A percentile compares a stretch with the other conserved stretches of the same genome.
phyloP scores from a whole-genome alignment of 1,284 basidiomycete species.

The Fomes fomentarius region DNA sequence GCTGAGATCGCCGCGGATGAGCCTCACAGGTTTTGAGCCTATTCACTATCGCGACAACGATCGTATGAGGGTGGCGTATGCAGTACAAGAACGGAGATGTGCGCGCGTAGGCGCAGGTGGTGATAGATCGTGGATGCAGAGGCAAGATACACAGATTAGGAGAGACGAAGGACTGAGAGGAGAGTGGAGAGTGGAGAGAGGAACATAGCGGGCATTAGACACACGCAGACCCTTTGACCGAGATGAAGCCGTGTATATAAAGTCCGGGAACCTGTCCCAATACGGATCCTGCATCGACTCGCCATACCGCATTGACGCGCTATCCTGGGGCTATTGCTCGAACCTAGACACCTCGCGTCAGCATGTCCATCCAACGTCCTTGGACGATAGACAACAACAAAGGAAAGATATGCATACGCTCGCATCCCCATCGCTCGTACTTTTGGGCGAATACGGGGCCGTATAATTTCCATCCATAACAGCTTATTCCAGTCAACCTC shows the following conservation, averaged over 20 bases:
- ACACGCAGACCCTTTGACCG: no score
- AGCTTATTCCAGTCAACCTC: constrained; percentile 96
- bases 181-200: no score
- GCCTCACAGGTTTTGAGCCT: no score
- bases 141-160: no score
- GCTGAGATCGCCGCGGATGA: no score
- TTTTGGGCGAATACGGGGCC: constrained; percentile 94
- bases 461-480: constrained; percentile 86
- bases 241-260: constrained; percentile 52
- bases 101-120: no score
- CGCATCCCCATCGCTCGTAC: constrained; percentile 84
- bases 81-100: no score
- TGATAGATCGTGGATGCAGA: no score
- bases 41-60: no score
- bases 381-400: background rate
- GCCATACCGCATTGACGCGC: constrained; percentile 62
- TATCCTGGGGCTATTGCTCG: constrained; percentile 76
- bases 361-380: background rate
- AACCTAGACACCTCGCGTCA: constrained; percentile 50
- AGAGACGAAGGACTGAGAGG: no score
- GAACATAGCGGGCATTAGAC: no score
- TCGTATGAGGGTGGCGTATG: no score
- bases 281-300: constrained; percentile 55
- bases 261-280: constrained; percentile 65
- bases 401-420: constrained; percentile 72